phyloP scores from a whole-genome alignment of 116 monocot genomes.

The Phalaenopsis hybrid region DNA sequence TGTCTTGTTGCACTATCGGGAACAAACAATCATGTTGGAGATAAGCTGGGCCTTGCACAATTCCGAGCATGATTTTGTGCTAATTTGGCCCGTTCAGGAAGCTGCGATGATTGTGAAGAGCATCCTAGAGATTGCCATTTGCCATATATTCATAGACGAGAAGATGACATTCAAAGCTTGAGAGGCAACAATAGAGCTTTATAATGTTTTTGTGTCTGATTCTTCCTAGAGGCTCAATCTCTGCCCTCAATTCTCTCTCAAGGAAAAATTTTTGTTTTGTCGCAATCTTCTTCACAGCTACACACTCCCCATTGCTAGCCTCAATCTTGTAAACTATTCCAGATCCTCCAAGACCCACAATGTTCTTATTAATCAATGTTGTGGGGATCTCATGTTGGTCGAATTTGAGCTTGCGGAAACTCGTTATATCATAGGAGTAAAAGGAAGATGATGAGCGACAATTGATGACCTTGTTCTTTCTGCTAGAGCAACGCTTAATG shows the following conservation, averaged over 20 bases:
- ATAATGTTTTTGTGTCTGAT: conserved; percentile 96
- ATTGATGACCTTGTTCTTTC: conserved; percentile 15
- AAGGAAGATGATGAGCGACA: conserved; percentile 34
- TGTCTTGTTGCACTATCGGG: conserved; percentile 78
- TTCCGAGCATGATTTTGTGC: conserved; percentile 63
- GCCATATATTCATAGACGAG: conserved; percentile 95
- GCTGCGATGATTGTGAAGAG: conserved; percentile 46
- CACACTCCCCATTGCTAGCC: conserved; percentile 62
- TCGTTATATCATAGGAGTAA: conserved; percentile 73
- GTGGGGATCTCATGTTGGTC: conserved; percentile 77
- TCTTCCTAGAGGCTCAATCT: conserved; percentile 82
- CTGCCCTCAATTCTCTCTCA: conserved; percentile 60
- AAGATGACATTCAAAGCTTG: conserved; percentile 61
- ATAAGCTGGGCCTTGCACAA: conserved; percentile 78
- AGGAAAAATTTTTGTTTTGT: conserved; percentile 17
- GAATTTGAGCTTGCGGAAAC: conserved; percentile 83
- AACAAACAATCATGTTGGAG: conserved; percentile 76
- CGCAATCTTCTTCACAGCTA: conserved; percentile 87
- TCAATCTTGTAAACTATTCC: conserved; percentile 86
- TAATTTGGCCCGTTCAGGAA: conserved; percentile 67
- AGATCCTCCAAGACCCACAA: conserved; percentile 77
- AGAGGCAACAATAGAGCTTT: conserved; percentile 89
- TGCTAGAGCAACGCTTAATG: conserved; percentile 17
- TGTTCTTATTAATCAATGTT: conserved; percentile 78
- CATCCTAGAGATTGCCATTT: conserved; percentile 91